Conservation (phyloP, 2,329 filamentous ascomycete genomes). For the Colletotrichum sp. region DNA sequence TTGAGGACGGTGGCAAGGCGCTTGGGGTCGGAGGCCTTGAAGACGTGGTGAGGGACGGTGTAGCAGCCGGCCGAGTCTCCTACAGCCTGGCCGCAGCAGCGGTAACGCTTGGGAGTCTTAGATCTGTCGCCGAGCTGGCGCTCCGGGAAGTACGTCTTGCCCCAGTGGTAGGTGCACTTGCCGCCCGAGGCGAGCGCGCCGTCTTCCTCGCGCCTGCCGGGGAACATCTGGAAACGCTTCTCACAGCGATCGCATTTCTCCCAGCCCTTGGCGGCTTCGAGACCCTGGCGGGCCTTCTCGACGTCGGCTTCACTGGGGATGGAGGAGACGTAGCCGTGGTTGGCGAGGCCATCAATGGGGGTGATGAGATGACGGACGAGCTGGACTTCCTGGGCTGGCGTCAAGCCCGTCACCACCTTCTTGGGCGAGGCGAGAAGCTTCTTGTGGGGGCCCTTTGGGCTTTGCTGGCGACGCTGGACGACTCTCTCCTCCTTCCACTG, state of each 20-base stretch:
- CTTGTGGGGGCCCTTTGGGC: conserved; percentile 32
- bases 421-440: conserved; percentile 43
- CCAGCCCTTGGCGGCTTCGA: conserved; percentile 73
- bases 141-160: conserved; percentile 67
- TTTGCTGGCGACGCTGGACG: conserved; percentile 29
- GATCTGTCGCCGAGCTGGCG: conserved; percentile 61
- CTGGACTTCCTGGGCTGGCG: conserved; percentile 67
- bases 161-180: conserved; percentile 81
- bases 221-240: conserved; percentile 89
- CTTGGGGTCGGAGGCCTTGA: conserved; percentile 79
- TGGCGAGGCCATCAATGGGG: conserved; percentile 65
- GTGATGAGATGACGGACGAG: conserved; percentile 69
- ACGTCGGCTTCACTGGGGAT: conserved; percentile 72
- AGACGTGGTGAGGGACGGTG: conserved; percentile 77
- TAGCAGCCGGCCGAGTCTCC: conserved; percentile 80
- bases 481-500: conserved; percentile 73
- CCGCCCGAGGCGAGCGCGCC: conserved; percentile 78
- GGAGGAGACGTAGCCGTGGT: conserved; percentile 76
- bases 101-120: conserved; percentile 66
- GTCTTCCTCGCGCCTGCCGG: conserved; percentile 79
- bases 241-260: conserved; percentile 90
- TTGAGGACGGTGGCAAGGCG: conserved; percentile 80
- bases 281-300: conserved; percentile 66
- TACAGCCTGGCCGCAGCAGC: conserved; percentile 79
- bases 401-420: conserved; percentile 73